phyloP scores from a whole-genome alignment of 306 rosid species.

The Pterocarpus macrocarpus region DNA sequence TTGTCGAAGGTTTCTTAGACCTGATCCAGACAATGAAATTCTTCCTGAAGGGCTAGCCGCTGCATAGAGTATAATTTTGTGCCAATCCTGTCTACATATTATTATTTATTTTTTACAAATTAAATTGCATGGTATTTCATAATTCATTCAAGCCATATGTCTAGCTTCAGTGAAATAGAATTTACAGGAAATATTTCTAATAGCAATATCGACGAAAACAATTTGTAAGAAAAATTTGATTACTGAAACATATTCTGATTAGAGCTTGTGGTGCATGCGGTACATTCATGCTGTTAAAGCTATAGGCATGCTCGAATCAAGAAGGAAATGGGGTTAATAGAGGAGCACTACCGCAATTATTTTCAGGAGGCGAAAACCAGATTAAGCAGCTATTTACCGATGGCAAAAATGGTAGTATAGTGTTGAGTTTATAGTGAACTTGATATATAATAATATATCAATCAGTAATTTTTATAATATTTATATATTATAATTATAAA shows the following conservation, averaged over 20 bases:
- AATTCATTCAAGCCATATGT: conserved; percentile 3
- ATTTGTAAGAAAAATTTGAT: conserved; percentile 8
- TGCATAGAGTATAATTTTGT: conserved; percentile 54
- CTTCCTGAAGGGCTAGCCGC: conserved; percentile 76
- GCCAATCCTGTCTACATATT: neutral
- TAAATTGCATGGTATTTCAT: neutral
- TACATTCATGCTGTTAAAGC: conserved; percentile 3
- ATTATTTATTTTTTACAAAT: conserved; percentile 16
- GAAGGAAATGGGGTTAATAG: conserved; percentile 7
- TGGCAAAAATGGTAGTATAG: neutral
- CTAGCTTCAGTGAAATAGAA: conserved; percentile 10
- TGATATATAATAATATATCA: no score
- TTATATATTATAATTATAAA: no score
- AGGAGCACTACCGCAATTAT: neutral
- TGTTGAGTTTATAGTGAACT: no score
- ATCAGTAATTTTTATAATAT: no score
- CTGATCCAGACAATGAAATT: conserved; percentile 61
- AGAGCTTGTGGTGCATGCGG: conserved; percentile 1
- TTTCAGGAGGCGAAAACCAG: neutral
- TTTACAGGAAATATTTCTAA: conserved; percentile 26
- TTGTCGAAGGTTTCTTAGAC: conserved; percentile 80
- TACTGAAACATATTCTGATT: conserved; percentile 15
- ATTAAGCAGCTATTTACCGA: conserved; percentile 8
- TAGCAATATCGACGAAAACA: conserved; percentile 13
- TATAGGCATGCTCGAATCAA: neutral